phyloP scores from a whole-genome alignment of 1,284 basidiomycete genomes.

The Fomitopsis palustris region DNA sequence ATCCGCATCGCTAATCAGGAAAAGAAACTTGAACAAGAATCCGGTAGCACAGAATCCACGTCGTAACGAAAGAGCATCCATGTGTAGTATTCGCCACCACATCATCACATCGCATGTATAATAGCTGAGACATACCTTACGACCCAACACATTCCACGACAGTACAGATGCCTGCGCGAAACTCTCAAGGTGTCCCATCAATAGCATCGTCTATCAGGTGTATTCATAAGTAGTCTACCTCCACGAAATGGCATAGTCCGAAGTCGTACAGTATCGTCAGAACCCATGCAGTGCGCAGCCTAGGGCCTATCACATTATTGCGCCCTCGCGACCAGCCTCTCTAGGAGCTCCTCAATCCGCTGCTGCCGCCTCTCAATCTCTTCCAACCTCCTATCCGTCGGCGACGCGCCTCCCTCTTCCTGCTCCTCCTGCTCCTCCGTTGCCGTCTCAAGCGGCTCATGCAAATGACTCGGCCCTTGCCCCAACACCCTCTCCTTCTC shows the following conservation, averaged over 20 bases:
- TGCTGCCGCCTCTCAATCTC: conserved; percentile 60
- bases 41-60: neutral
- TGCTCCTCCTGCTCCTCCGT: conserved; percentile 40
- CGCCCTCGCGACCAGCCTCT: conserved; percentile 27
- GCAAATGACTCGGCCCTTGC: neutral
- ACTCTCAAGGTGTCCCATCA: too few relatives aligned
- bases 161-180: neutral
- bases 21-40: conserved; percentile 6
- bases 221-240: neutral
- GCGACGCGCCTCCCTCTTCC: conserved; percentile 28
- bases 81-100: neutral
- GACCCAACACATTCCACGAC: too few relatives aligned
- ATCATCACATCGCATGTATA: neutral
- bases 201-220: neutral
- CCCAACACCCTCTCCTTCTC: neutral
- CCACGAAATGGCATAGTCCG: neutral
- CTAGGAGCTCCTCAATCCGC: conserved; percentile 60
- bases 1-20: conserved; percentile 18
- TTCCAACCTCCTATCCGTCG: conserved; percentile 43
- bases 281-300: too few relatives aligned
- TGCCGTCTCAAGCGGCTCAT: conserved; percentile 35
- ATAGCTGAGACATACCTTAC: neutral
- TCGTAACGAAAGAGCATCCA: neutral
- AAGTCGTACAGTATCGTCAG: neutral
- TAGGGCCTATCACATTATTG: neutral